Evolutionary conservation across 2,329 filamentous ascomycete genomes (phyloP), one percentile per base, ranked within the genome.

Genomic region (Phaeosphaeriaceae sp.): DNA sequence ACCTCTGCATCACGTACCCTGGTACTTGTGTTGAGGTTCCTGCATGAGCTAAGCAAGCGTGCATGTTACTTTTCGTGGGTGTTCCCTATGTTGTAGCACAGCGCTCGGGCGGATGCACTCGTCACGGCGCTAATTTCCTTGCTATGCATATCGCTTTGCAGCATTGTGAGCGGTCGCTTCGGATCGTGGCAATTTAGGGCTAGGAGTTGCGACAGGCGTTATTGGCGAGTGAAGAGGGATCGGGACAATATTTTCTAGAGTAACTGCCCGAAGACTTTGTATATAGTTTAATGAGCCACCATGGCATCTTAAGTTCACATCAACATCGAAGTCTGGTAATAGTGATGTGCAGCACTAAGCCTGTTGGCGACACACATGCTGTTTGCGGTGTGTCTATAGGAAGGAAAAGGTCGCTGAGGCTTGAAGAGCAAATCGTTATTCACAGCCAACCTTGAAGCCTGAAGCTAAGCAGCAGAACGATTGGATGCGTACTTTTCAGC

Each of bases 21-120:
- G 52, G 47, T 54, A 54, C 52, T 22, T 31, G 22, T 49, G 46
- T 54, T 49, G 52, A 54, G 51, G 42, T 46, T 47, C 41, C 42
- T 46, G 45, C 52, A 54, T 49, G 22, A 41, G 46, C 52, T 49
- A 49, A 24, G 50, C 22, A n/a, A 47, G 31, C 44, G n/a, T 52
- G 50, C 40, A 52, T 45, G 41, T n/a, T 52, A 17, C 41, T 24
- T 55, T 11, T 55, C 36, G 53, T 55, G 47, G 27, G 19, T 36
- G 31, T 41, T 31, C 24, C 25, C 44, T 40, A 27, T 53, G 27
- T 41, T 41, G 51, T 53, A 22, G 44, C 27, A 53, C 51, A 31
- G 45, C n/a, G 50, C 33, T 15, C 36, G n/a, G 25, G 22, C 27
- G 47, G 47, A 21, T 42, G 13, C 31, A 36, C 31, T 36, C 31